Evolutionary conservation across 176 grass and related monocot genomes (phyloP), one percentile per base, ranked within the genome.

Genomic region (Oryza officinalis): DNA sequence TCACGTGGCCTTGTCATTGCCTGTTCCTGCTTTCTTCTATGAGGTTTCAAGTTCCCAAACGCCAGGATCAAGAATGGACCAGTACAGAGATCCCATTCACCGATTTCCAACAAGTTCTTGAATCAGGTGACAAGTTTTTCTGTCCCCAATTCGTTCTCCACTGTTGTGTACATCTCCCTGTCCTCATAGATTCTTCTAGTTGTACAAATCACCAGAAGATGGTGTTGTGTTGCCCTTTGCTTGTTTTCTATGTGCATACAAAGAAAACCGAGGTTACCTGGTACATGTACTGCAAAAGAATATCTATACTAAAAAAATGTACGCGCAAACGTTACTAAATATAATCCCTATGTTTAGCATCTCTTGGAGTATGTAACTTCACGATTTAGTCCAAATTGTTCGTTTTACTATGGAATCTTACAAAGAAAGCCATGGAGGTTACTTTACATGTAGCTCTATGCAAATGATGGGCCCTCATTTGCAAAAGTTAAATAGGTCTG

Each of bases 21-120:
- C 67, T 72, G 66, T 9, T 74, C 46, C 60, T 74, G 66, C 77
- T 85, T 88, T 85, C 33, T 82, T 32, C 72, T 65, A 76, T 83
- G 86, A 72, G 63, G 86, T 28, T 81, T 85, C 90, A 88, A 92
- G 82, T 92, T 80, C 84, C 84, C 84, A 90, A 87, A 63, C 80
- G 18, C 64, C 78, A 79, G 73, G 78, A 86, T 83, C 73, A 76
- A 69, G 80, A 87, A 69, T 79, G 82, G 69, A 74, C 38, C 90
- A 79, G 74, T 73, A 79, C 67, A 52, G 76, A 88, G 76, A 84
- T 75, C 64, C 47, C 57, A 25, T n/a, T 83, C 84, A 74, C 81
- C 82, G 74, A 47, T 75, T 86, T 83, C 86, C 83, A 86, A 74
- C 54, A 69, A 68, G 63, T 38, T 41, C 13, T 30, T 75, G 50